These are phyloP conservation scores for Cochliopodium minus DNA, from an alignment of 208 protist species.

Conservation along the genomic window DNA sequence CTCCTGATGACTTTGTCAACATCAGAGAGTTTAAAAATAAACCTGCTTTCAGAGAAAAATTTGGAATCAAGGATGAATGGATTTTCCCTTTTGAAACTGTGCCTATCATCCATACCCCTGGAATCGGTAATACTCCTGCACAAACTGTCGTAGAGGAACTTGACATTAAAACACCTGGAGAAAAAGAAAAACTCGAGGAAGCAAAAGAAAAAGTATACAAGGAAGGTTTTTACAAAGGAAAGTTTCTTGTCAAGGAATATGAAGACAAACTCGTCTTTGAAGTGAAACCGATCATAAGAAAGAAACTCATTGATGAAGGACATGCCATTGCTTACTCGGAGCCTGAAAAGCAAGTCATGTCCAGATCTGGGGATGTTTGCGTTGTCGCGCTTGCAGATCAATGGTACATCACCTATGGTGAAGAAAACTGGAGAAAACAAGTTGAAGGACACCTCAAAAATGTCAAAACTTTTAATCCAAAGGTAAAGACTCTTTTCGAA, in stretches of 20 bases:
- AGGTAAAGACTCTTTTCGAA: slow-evolving; percentile 70
- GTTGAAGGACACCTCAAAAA: slow-evolving; percentile 53
- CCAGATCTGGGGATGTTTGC: slow-evolving; percentile 94
- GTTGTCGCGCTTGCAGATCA: slow-evolving; percentile 94
- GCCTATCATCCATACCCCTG: slow-evolving; percentile 82
- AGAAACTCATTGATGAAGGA: slow-evolving; percentile 52
- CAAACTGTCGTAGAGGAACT: slow-evolving; percentile 73
- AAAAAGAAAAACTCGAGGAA: slow-evolving; percentile 72
- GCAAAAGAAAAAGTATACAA: slow-evolving; percentile 92
- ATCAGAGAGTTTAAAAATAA: slow-evolving; percentile 80
- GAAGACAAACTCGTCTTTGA: slow-evolving; percentile 12
- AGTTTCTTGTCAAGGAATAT: slow-evolving; percentile 46
- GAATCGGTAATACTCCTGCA: slow-evolving; percentile 52
- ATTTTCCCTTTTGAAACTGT: slow-evolving; percentile 72
- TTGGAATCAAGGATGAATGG: slow-evolving; percentile 78
- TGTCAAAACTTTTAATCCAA: slow-evolving; percentile 77
- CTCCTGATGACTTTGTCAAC: slow-evolving; percentile 96
- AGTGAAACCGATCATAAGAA: slow-evolving; percentile 30
- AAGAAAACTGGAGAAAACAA: slow-evolving; percentile 74
- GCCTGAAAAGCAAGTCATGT: slow-evolving; percentile 82
- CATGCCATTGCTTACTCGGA: slow-evolving; percentile 80
- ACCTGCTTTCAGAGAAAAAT: slow-evolving; percentile 67
- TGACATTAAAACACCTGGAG: slow-evolving; percentile 83
- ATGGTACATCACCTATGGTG: slow-evolving; percentile 98
- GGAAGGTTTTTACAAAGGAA: slow-evolving; percentile 92